Percentiles rank a stretch among this genome's conserved stretches.
These are phyloP conservation scores for Phytophthora agathidicida DNA, from an alignment of 352 stramenopile species.

Conservation along the genomic window DNA sequence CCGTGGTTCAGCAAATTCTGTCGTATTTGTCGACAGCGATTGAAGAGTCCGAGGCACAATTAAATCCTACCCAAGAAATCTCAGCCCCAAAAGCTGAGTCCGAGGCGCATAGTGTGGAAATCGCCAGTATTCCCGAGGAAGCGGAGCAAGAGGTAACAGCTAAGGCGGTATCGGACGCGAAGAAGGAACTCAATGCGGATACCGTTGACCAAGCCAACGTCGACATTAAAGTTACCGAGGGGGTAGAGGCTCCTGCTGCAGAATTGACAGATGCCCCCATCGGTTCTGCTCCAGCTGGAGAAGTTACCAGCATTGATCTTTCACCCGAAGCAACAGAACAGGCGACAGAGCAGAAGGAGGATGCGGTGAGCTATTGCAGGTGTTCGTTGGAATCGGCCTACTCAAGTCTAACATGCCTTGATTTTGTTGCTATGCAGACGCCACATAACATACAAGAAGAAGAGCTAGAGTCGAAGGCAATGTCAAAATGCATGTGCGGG, in stretches of 20 bases:
- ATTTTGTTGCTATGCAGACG: slow-evolving; percentile 2
- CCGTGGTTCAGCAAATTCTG: slow-evolving; percentile 18
- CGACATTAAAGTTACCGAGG: slow-evolving; percentile 19
- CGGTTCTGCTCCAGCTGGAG: slow-evolving; percentile 6
- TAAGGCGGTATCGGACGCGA: not conserved
- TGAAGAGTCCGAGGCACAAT: slow-evolving; percentile 10
- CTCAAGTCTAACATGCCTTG: not conserved
- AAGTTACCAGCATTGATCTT: slow-evolving; percentile 17
- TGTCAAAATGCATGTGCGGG: slow-evolving; percentile 69
- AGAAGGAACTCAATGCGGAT: not conserved
- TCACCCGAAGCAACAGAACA: slow-evolving; percentile 6
- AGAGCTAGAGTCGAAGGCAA: slow-evolving; percentile 60
- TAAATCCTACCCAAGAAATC: not conserved
- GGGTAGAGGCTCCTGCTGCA: not conserved
- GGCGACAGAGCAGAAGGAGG: slow-evolving; percentile 14
- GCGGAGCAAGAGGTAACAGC: not conserved
- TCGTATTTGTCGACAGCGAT: slow-evolving; percentile 18
- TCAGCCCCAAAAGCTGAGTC: slow-evolving; percentile 1
- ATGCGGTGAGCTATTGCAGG: slow-evolving; percentile 9
- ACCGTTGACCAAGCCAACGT: slow-evolving; percentile 10
- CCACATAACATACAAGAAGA: slow-evolving; percentile 33
- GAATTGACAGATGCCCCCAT: not conserved
- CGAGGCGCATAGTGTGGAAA: not conserved
- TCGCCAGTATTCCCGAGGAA: not conserved
- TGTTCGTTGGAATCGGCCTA: not conserved